Evolutionary conservation across 441 rosid species (phyloP).

Genomic region (Manihot esculenta): DNA sequence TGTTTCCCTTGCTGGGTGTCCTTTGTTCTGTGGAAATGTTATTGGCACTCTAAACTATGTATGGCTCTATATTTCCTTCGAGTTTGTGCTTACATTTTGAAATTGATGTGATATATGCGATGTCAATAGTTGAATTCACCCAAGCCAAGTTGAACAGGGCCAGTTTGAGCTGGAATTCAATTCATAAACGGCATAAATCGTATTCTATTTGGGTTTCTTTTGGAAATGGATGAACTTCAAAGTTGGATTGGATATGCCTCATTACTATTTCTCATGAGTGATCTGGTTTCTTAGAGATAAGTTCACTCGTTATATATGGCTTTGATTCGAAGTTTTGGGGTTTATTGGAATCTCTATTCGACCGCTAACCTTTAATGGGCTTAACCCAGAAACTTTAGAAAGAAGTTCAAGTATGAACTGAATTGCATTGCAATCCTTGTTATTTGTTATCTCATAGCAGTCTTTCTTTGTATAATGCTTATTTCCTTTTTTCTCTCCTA

Average conservation of each 20-base stretch:
- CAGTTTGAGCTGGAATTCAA: background rate
- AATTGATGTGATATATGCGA: background rate
- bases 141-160: background rate
- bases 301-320: background rate
- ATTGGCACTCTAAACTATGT: background rate
- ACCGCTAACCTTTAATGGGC: background rate
- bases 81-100: background rate
- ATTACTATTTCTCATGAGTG: background rate
- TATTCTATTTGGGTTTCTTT: background rate
- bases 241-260: background rate
- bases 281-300: background rate
- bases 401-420: no score
- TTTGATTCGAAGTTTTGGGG: no score
- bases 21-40: background rate
- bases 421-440: background rate
- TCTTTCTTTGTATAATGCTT: slow-evolving; percentile 2
- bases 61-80: background rate
- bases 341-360: background rate
- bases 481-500: slow-evolving; percentile 5
- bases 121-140: background rate
- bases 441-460: background rate
- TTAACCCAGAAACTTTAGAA: background rate
- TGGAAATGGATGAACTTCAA: background rate
- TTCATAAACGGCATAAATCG: background rate
- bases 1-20: background rate